A percentile compares a stretch with the other conserved stretches of the same genome.
These are phyloP conservation scores for Avena eriantha DNA, from an alignment of 176 grass and related monocot genomes.

Conservation along the genomic window DNA sequence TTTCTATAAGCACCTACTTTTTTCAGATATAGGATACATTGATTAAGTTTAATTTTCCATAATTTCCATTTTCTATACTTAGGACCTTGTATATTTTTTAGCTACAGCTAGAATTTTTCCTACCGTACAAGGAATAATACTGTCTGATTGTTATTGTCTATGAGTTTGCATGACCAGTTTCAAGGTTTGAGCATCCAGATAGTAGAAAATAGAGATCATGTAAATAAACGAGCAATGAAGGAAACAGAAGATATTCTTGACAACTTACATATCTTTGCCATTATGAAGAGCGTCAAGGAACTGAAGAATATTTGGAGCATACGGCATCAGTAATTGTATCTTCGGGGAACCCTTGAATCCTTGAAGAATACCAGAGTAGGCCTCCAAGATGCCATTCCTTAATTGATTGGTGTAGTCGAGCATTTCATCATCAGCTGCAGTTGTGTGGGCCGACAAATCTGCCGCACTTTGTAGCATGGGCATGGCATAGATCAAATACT, in stretches of 20 bases:
- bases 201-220: conserved; percentile 6
- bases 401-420: conserved; percentile 84
- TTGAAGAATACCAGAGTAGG: conserved; percentile 95
- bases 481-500: conserved; percentile 93
- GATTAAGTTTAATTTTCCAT: neutral
- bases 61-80: neutral
- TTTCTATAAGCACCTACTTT: neutral
- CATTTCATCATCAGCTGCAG: conserved; percentile 76
- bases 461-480: conserved; percentile 90
- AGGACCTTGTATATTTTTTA: neutral
- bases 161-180: conserved; percentile 11
- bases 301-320: conserved; percentile 75
- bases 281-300: conserved; percentile 80
- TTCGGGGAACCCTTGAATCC: conserved; percentile 82
- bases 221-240: conserved; percentile 8
- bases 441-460: conserved; percentile 66
- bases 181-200: neutral
- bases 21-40: neutral
- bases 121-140: conserved; percentile 7
- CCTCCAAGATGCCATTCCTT: conserved; percentile 86
- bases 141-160: neutral
- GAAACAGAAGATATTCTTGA: conserved; percentile 20
- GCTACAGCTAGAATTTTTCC: neutral
- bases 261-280: conserved; percentile 77
- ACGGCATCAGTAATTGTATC: conserved; percentile 70